These are phyloP conservation scores for Luzula sylvatica DNA, from an alignment of 176 grass and related monocot genomes.

Conservation along the genomic window DNA sequence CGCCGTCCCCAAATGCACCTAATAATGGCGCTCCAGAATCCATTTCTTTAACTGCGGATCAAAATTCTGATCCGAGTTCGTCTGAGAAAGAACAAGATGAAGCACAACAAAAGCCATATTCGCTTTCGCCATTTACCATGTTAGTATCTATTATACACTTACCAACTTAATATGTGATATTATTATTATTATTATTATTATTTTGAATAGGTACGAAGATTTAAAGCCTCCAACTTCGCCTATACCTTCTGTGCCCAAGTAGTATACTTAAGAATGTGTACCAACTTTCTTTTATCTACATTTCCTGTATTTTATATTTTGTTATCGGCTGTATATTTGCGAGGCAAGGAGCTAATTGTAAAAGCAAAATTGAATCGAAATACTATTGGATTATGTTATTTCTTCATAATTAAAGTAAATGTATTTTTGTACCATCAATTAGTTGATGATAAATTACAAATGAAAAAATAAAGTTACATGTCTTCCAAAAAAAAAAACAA, in stretches of 20 bases:
- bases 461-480: no score
- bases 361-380: not conserved
- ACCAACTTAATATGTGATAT: not conserved
- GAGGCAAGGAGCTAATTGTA: conserved; percentile 9
- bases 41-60: conserved; percentile 4
- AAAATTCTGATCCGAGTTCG: not conserved
- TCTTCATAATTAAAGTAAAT: no score
- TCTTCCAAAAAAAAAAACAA: no score
- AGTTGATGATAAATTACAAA: no score
- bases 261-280: not conserved
- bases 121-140: conserved; percentile 26
- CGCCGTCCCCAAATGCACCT: conserved; percentile 25
- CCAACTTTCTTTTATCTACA: no score
- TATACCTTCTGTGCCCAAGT: conserved; percentile 28
- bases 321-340: not conserved
- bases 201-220: conserved; percentile 30
- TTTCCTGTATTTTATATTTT: conserved; percentile 2
- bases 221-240: conserved; percentile 35
- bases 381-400: no score
- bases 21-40: conserved; percentile 11
- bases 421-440: no score
- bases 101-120: conserved; percentile 1
- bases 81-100: not conserved
- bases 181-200: not conserved
- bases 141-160: conserved; percentile 3